Base-by-base conservation (phyloP, 495 filamentous ascomycete genomes). In the Haplographium delicatum region DNA sequence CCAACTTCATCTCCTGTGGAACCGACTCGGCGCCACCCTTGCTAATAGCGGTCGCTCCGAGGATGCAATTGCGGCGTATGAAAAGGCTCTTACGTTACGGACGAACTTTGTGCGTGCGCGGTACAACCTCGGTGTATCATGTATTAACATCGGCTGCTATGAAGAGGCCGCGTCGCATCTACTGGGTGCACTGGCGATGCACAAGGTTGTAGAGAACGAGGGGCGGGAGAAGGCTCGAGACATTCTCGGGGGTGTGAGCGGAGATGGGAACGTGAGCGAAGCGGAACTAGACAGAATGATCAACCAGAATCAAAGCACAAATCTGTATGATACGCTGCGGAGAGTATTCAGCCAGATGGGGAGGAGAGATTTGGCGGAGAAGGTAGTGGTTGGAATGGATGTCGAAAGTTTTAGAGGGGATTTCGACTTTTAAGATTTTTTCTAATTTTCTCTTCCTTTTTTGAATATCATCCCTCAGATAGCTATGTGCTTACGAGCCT, bases 81-180 rank as follows among this genome's bases (percentile, higher is more conserved):
- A 95, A 64, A 85, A 88, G 54, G 93, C 93, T 0, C 74, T 98
- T 9, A 83, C 79, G 45, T 80, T 96, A 41, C 85, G 88, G 58
- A 84, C 91, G 30, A 96, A 96, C 72, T 98, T 98, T 60, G 94
- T 97, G 19, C 85, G 93, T 28, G 93, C 93, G 4, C 82, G 93
- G 8, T 98, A 98, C 69, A 98, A 98, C 68, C 81, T 98, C 6
- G 93, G 93, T 31, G 93, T 98, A 4, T 85, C 79, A 13, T 98
- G 93, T 66, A 97, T 98, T 65, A 98, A 98, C 67, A 95, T 98
- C 53, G 91, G 90, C 18, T 96, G 91, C 68, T 90, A 85, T 62
- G 82, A 83, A 15, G 88, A 96, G 71, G 93, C 93, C 0, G 93
- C 94, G 3, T 86, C 89, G 56, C 93, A 98, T 66, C 77, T 98